Percentiles rank a stretch among this genome's conserved stretches.
phyloP scores from a whole-genome alignment of 148 eudicot genomes.

The Fagopyrum homotropicum region DNA sequence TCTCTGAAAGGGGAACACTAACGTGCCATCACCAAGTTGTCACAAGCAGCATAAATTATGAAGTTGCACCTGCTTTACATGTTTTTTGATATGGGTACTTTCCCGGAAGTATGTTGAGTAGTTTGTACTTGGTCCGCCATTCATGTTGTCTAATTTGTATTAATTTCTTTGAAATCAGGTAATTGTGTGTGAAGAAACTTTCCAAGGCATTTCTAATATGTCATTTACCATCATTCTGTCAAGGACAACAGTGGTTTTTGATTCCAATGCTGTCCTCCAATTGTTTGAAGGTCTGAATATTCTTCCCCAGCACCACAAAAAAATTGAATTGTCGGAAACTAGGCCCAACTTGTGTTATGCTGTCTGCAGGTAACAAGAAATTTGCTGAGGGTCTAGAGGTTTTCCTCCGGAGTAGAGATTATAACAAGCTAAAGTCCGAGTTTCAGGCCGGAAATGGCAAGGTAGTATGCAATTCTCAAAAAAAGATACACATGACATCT shows the following conservation, averaged over 20 bases:
- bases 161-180: slow-evolving; percentile 33
- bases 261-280: slow-evolving; percentile 39
- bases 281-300: slow-evolving; percentile 46
- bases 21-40: background rate
- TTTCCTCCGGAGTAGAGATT: slow-evolving; percentile 65
- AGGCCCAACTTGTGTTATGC: background rate
- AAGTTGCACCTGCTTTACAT: background rate
- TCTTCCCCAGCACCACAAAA: background rate
- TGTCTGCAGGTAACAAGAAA: slow-evolving; percentile 40
- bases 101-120: background rate
- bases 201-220: slow-evolving; percentile 49
- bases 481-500: background rate
- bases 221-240: slow-evolving; percentile 61
- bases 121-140: background rate
- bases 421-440: slow-evolving; percentile 51
- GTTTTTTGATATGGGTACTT: background rate
- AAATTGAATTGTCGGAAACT: background rate
- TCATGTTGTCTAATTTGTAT: background rate
- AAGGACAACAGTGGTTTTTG: slow-evolving; percentile 56
- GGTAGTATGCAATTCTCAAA: slow-evolving; percentile 24
- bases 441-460: slow-evolving; percentile 71
- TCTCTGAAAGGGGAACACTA: too few species aligned
- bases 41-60: background rate
- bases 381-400: slow-evolving; percentile 46
- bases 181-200: slow-evolving; percentile 57